Evolutionary conservation across 208 protist species (phyloP).

Genomic region (Leishmania aethiopica): DNA sequence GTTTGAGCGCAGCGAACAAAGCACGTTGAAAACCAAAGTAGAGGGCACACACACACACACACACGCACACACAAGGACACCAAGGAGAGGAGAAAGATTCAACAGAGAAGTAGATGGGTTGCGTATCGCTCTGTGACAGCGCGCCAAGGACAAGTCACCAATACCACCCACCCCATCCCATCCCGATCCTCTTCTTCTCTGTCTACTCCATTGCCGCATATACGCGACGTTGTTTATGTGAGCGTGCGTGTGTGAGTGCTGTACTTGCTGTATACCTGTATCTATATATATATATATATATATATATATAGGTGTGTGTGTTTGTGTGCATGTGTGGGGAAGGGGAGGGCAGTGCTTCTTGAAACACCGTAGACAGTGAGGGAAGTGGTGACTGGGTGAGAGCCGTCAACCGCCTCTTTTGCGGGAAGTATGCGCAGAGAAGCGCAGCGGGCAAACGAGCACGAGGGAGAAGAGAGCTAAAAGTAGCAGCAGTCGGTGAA

Average conservation of each 20-base stretch:
- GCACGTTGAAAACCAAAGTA: neutral
- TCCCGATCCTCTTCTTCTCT: neutral
- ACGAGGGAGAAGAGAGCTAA: neutral
- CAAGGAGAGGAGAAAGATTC: neutral
- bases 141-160: neutral
- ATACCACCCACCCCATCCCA: neutral
- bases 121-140: neutral
- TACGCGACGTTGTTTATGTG: neutral
- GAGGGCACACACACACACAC: neutral
- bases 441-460: neutral
- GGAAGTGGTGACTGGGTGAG: neutral
- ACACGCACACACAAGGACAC: no score
- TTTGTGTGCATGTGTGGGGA: neutral
- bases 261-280: neutral
- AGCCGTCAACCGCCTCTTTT: neutral
- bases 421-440: neutral
- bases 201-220: neutral
- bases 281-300: no score
- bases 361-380: neutral
- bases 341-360: neutral
- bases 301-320: neutral
- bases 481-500: neutral
- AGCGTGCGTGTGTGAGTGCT: neutral
- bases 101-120: neutral
- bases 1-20: neutral